These are phyloP conservation scores for Phyllostachys edulis DNA, from an alignment of 176 grass and related monocot species.

Conservation along the genomic window DNA sequence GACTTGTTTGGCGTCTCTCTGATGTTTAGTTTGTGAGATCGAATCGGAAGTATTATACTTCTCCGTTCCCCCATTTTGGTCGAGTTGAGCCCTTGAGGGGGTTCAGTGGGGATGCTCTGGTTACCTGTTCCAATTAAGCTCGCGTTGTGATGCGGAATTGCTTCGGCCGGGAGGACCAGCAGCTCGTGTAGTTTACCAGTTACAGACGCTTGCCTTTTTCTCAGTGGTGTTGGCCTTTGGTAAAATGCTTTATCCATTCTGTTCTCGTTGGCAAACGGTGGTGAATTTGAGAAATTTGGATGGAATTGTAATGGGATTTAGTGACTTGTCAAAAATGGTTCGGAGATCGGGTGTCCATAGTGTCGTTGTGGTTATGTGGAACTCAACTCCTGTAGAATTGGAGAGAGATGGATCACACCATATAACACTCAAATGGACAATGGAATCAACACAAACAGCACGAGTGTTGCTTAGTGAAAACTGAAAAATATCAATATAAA, in stretches of 20 bases:
- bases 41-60: neutral
- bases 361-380: neutral
- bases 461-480: conserved; percentile 10
- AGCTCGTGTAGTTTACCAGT: neutral
- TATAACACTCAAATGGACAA: neutral
- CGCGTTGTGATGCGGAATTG: neutral
- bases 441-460: neutral
- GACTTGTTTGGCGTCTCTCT: neutral
- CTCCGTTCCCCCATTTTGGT: neutral
- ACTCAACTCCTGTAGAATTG: conserved; percentile 8
- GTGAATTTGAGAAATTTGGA: neutral
- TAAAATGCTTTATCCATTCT: neutral
- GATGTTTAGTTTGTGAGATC: neutral
- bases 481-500: conserved; percentile 30
- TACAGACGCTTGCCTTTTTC: neutral
- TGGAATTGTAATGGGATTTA: neutral
- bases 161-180: neutral
- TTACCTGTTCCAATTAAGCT: neutral
- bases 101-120: neutral
- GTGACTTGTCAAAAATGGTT: neutral
- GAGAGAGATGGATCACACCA: neutral
- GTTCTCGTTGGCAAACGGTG: neutral
- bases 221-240: neutral
- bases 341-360: neutral
- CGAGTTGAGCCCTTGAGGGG: neutral